Conservation (phyloP, 805 yeast species). For the Candida ponderosae region DNA sequence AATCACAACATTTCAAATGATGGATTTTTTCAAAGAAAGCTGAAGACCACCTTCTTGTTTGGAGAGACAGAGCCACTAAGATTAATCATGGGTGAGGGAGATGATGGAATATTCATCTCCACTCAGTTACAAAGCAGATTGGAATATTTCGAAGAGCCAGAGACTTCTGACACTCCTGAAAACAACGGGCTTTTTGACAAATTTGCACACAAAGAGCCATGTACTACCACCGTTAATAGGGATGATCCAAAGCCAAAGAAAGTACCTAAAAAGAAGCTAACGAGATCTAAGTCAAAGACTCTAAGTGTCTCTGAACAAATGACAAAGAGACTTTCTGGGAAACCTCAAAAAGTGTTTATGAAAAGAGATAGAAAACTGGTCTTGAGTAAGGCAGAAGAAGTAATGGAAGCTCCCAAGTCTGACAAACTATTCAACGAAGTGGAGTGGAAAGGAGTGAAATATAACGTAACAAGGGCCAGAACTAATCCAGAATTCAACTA, state of each 20-base stretch:
- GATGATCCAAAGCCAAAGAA: background rate
- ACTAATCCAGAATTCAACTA: no score
- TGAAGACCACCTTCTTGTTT: no score
- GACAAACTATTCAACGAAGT: background rate
- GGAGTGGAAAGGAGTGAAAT: background rate
- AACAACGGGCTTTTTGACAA: background rate
- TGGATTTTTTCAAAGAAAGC: no score
- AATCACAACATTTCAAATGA: no score
- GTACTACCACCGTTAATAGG: background rate
- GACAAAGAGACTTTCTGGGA: conserved; percentile 10
- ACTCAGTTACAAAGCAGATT: conserved; percentile 17
- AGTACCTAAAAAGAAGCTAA: background rate
- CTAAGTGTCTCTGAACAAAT: conserved; percentile 1
- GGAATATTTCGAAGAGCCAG: conserved; percentile 10
- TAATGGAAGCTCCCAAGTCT: background rate
- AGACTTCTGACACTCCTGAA: background rate
- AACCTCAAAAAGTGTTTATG: conserved; percentile 4
- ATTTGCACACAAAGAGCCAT: background rate
- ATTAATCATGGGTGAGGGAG: background rate
- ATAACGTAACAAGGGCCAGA: no score
- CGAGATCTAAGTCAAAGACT: background rate
- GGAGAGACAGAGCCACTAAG: no score
- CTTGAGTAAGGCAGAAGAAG: background rate
- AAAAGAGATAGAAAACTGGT: background rate
- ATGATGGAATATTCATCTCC: conserved; percentile 11